A percentile compares a stretch with the other conserved stretches of the same genome.
phyloP scores from a whole-genome alignment of 2,329 filamentous ascomycete species.

The Fusarium dlaminii region DNA sequence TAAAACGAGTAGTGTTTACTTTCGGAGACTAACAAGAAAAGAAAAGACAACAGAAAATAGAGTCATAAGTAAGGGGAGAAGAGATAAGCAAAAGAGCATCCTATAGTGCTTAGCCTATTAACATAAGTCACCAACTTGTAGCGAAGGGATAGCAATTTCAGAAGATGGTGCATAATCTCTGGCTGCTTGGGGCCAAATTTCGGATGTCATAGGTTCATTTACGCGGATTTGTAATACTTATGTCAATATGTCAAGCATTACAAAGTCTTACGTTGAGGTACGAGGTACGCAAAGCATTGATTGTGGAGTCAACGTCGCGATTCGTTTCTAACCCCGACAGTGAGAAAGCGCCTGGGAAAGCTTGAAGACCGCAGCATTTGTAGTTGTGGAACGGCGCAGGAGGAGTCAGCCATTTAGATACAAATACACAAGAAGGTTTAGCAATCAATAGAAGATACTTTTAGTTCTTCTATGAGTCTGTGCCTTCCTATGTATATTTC shows the following conservation, averaged over 20 bases:
- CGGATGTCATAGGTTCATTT: not conserved
- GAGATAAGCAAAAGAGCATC: no score
- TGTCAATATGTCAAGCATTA: not conserved
- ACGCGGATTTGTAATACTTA: not conserved
- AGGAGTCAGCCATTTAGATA: no score
- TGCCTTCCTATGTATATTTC: no score
- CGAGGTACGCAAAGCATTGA: not conserved
- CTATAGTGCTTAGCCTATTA: not conserved
- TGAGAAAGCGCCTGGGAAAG: not conserved
- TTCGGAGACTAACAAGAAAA: not conserved
- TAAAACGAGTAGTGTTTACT: not conserved
- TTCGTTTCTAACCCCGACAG: not conserved
- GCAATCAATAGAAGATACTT: no score
- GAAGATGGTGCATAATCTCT: not conserved
- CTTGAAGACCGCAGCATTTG: not conserved
- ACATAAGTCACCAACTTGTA: not conserved
- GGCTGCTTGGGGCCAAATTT: not conserved
- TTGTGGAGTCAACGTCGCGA: not conserved
- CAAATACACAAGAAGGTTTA: no score
- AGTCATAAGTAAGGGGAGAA: accelerated
- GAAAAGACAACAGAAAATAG: not conserved
- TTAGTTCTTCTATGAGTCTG: no score
- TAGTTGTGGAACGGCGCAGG: no score
- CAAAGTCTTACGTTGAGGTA: not conserved
- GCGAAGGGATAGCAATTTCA: not conserved